Conservation (phyloP, 2,329 filamentous ascomycete species). For the Diplodia sapinea region DNA sequence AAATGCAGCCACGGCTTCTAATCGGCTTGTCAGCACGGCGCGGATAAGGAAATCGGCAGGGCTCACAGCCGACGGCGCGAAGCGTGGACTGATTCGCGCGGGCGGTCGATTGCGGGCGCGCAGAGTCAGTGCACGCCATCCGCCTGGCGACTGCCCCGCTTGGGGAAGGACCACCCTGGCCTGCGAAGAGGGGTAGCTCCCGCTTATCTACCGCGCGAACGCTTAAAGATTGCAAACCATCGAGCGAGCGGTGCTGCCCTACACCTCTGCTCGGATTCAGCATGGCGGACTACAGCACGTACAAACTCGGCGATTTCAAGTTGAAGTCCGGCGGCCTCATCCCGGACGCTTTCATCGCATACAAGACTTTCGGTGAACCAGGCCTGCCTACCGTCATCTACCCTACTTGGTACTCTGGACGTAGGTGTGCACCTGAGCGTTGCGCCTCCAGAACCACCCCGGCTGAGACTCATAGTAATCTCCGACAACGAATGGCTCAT, state of each 20-base stretch:
- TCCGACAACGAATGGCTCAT: slow-evolving; percentile 77
- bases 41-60: slow-evolving; percentile 21
- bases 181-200: slow-evolving; percentile 6
- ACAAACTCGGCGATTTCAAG: slow-evolving; percentile 68
- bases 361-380: slow-evolving; percentile 74
- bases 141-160: background rate
- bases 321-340: slow-evolving; percentile 70
- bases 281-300: slow-evolving; percentile 54
- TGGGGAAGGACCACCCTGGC: background rate
- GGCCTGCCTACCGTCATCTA: slow-evolving; percentile 72
- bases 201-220: slow-evolving; percentile 8
- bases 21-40: slow-evolving; percentile 17
- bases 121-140: slow-evolving; percentile 22
- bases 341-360: slow-evolving; percentile 71
- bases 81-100: background rate
- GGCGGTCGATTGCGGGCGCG: background rate
- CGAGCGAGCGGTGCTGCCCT: too few species aligned
- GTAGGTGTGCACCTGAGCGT: slow-evolving; percentile 45
- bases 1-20: background rate
- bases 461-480: slow-evolving; percentile 55
- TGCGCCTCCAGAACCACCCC: slow-evolving; percentile 4
- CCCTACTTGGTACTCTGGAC: slow-evolving; percentile 75
- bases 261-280: background rate
- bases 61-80: slow-evolving; percentile 10
- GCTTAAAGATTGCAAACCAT: background rate